A percentile compares a stretch with the other conserved stretches of the same genome.
phyloP scores from a whole-genome alignment of 2,329 filamentous ascomycete genomes.

The Scopulariopsis brevicaulis region DNA sequence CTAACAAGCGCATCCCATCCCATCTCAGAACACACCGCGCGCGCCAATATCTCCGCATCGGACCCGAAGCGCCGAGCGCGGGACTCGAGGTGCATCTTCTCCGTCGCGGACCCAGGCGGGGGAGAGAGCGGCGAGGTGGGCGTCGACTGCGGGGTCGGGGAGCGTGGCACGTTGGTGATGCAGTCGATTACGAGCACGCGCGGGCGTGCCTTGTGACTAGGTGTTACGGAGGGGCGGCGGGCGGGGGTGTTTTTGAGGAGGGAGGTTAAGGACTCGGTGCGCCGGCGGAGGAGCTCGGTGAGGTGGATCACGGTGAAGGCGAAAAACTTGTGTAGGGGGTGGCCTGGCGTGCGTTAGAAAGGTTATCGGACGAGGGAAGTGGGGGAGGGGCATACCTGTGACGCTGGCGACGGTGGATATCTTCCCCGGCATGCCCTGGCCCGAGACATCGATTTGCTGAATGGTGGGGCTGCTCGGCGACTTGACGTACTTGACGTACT shows the following conservation, averaged over 20 bases:
- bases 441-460: constrained; percentile 42
- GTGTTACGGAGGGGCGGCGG: constrained; percentile 14
- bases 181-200: constrained; percentile 52
- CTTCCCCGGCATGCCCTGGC: constrained; percentile 26
- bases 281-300: constrained; percentile 39
- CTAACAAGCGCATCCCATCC: constrained; percentile 67
- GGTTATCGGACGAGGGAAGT: constrained; percentile 4
- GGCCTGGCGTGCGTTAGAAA: constrained; percentile 25
- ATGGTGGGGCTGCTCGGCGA: constrained; percentile 49
- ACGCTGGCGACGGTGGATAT: constrained; percentile 33
- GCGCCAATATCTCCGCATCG: constrained; percentile 58
- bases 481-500: constrained; percentile 44
- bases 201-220: constrained; percentile 15
- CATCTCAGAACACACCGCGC: constrained; percentile 62
- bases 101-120: constrained; percentile 18
- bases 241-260: constrained; percentile 26
- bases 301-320: constrained; percentile 49
- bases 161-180: constrained; percentile 38
- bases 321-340: constrained; percentile 52
- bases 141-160: constrained; percentile 26
- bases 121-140: constrained; percentile 35
- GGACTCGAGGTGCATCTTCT: constrained; percentile 45
- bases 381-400: constrained; percentile 24
- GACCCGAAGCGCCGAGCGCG: constrained; percentile 47
- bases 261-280: constrained; percentile 31